Base-by-base conservation (phyloP, 2,329 filamentous ascomycete genomes). In the Xylariaceae sp. region DNA sequence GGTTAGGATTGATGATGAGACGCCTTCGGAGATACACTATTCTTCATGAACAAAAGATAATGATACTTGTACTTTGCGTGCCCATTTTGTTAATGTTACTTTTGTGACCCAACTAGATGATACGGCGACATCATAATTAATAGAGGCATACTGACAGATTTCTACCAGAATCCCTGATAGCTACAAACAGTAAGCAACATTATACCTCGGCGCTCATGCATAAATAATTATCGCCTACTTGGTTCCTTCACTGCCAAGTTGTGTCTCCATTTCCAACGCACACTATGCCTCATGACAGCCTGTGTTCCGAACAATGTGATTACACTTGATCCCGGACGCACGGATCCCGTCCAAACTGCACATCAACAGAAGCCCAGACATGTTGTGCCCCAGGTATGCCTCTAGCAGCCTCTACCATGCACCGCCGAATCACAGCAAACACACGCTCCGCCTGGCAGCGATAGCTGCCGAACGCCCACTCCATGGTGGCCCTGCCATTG, bases 1-100 rank as follows among this genome's bases (percentile, higher is more conserved):
- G 56, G 56, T 23, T 56, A 36, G 47, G 52, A 43, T 53, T 56
- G 50, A 60, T 43, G 49, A 62, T 50, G 48, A 36, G 31, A 56
- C 44, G 48, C 43, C 24, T 52, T 31, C 37, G 49, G 36, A 54
- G 39, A 51, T 58, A 45, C 21, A 49, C 23, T 16, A 47, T 33
- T 55, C 12, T 51, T 61, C 12, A 58, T 45, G 53, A 57, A 26
- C 19, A n/a, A 37, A 47, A 41, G 31, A 31, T 23, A 8, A 36
- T 46, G 21, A 5, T 29, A 36, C 36, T 28, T 47, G 17, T 24
- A 31, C 2, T 29, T 37, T n/a, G 6, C 23, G 19, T 29, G n/a
- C n/a, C 12, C 4, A 16, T 14, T 23, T 41, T 14, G 11, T 17
- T 21, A 19, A 19, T 6, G 8, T 37, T 39, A 14, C 17, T 26